Percentiles rank a stretch among this genome's conserved stretches.
Conservation (phyloP, 2,329 filamentous ascomycete species). For the Penicillium sp. region DNA sequence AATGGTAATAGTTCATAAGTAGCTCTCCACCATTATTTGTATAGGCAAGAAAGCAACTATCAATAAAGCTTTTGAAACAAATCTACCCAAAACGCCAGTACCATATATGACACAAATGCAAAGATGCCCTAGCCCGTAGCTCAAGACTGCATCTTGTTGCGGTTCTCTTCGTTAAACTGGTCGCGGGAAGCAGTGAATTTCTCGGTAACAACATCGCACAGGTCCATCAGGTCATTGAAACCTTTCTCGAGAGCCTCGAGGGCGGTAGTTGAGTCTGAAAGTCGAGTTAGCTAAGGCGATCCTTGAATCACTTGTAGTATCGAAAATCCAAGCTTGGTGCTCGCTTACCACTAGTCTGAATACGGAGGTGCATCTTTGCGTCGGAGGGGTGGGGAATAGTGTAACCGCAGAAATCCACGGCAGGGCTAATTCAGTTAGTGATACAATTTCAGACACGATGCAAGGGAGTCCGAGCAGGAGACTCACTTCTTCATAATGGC, state of each 20-base stretch:
- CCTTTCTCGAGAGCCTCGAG: constrained; percentile 88
- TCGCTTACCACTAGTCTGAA: constrained; percentile 87
- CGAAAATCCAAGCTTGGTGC: not conserved
- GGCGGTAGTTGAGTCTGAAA: constrained; percentile 68
- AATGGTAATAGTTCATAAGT: not conserved
- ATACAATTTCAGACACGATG: not conserved
- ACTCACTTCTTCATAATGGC: constrained; percentile 98
- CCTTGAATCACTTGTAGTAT: not conserved
- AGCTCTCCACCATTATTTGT: not conserved
- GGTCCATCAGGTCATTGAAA: constrained; percentile 79
- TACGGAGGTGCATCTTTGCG: constrained; percentile 92
- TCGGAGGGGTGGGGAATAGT: constrained; percentile 97
- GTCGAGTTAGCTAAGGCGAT: not conserved
- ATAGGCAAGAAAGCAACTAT: not conserved
- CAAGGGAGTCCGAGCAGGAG: not conserved
- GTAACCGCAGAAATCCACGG: constrained; percentile 98
- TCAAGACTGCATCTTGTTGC: constrained; percentile 36
- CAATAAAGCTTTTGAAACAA: constrained; percentile 1
- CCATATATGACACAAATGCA: constrained; percentile 4
- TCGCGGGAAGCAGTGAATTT: constrained; percentile 74
- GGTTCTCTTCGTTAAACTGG: constrained; percentile 51
- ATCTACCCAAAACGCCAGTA: constrained; percentile 3
- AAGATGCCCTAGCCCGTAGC: not conserved
- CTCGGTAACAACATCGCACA: constrained; percentile 91
- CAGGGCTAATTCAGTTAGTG: constrained; percentile 60